Evolutionary conservation across 805 yeast genomes (phyloP).

Genomic region (Wickerhamiella spandovensis): DNA sequence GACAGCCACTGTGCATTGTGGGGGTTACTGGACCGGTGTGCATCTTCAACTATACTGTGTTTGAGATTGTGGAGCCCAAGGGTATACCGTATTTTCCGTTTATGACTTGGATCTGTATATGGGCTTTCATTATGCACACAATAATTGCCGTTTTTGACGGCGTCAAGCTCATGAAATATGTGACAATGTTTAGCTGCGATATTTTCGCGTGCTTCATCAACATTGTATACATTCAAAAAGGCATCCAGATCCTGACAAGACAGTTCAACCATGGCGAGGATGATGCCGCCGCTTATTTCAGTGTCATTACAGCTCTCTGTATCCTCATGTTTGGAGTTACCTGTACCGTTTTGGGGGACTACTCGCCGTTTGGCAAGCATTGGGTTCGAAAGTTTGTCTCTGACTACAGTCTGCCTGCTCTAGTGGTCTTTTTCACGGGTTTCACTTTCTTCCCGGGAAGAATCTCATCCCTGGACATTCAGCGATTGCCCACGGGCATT

Average conservation of each 20-base stretch:
- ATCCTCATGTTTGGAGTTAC: constrained; percentile 69
- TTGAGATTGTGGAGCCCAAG: constrained; percentile 47
- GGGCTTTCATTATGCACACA: constrained; percentile 79
- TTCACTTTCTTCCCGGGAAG: constrained; percentile 85
- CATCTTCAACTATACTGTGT: constrained; percentile 84
- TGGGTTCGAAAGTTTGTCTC: constrained; percentile 53
- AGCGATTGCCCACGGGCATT: constrained; percentile 51
- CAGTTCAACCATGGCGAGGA: constrained; percentile 42
- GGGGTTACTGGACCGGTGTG: constrained; percentile 96
- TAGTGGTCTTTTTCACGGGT: constrained; percentile 83
- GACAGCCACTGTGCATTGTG: constrained; percentile 88
- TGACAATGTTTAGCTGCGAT: constrained; percentile 77
- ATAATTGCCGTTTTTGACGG: constrained; percentile 55
- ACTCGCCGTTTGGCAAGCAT: constrained; percentile 49
- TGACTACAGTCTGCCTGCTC: constrained; percentile 76
- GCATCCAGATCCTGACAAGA: constrained; percentile 61
- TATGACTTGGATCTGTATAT: constrained; percentile 90
- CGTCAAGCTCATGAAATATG: constrained; percentile 52
- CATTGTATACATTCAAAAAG: constrained; percentile 78
- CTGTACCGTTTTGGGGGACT: constrained; percentile 42
- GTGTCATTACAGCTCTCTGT: constrained; percentile 58
- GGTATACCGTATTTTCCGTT: constrained; percentile 58
- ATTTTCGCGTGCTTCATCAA: constrained; percentile 88
- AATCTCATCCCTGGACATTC: constrained; percentile 42
- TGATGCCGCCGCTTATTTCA: constrained; percentile 47